Conservation (phyloP, 129 eudicot genomes). For the Pulicaria dysenterica region DNA sequence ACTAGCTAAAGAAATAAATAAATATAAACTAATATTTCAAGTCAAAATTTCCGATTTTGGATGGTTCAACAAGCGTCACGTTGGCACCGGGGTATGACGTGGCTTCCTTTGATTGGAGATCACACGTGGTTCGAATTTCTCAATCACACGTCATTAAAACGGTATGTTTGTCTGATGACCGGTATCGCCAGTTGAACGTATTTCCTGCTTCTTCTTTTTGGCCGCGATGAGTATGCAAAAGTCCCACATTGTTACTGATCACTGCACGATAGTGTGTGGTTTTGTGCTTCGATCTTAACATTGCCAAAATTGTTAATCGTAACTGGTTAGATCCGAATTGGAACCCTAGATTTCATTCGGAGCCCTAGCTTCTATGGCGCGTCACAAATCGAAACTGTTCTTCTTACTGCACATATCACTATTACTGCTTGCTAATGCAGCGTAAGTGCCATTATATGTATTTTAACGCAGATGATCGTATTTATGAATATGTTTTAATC, state of each 20-base stretch:
- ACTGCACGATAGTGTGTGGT: neutral
- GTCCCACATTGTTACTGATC: neutral
- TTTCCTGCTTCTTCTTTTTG: neutral
- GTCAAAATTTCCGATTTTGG: neutral
- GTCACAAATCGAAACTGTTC: constrained; percentile 52
- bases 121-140: constrained; percentile 18
- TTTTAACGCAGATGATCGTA: neutral
- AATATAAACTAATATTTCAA: no score
- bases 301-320: neutral
- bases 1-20: no score
- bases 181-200: neutral
- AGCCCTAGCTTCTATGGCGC: constrained; percentile 44
- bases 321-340: constrained; percentile 6
- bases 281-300: neutral
- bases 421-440: constrained; percentile 56
- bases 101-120: constrained; percentile 30
- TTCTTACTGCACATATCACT: constrained; percentile 45
- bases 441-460: constrained; percentile 44
- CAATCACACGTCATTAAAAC: constrained; percentile 50
- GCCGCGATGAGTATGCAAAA: neutral
- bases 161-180: neutral
- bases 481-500: neutral
- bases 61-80: neutral
- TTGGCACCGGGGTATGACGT: constrained; percentile 29
- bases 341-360: constrained; percentile 20